These are phyloP conservation scores for Beauveria sp. DNA, from an alignment of 2,329 filamentous ascomycete genomes.

Conservation along the genomic window DNA sequence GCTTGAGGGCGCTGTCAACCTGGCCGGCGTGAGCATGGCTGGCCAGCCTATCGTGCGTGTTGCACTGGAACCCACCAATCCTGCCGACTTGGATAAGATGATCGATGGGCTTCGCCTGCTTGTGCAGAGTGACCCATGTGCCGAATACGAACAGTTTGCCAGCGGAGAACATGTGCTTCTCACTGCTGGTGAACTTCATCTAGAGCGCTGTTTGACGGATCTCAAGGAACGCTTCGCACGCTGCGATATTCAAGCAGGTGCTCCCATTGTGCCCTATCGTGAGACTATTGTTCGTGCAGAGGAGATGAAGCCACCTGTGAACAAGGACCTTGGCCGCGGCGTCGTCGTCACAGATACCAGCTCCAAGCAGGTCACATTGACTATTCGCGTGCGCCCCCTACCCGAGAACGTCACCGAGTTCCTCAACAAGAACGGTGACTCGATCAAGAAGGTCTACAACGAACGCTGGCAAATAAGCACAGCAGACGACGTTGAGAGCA, in stretches of 20 bases:
- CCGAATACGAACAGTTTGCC: constrained; percentile 86
- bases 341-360: constrained; percentile 67
- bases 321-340: constrained; percentile 80
- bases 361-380: constrained; percentile 78
- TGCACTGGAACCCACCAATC: constrained; percentile 87
- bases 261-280: constrained; percentile 89
- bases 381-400: constrained; percentile 70
- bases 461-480: constrained; percentile 50
- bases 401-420: constrained; percentile 77
- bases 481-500: constrained; percentile 27
- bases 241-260: constrained; percentile 90
- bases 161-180: constrained; percentile 93
- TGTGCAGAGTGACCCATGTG: constrained; percentile 91
- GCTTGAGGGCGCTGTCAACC: constrained; percentile 77
- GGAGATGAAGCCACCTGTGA: constrained; percentile 85
- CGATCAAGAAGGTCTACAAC: constrained; percentile 72
- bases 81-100: constrained; percentile 89
- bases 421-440: constrained; percentile 67
- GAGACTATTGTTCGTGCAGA: constrained; percentile 83
- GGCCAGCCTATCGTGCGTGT: constrained; percentile 92
- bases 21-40: constrained; percentile 74
- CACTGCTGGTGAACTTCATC: constrained; percentile 87
- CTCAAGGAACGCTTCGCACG: constrained; percentile 84
- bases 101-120: constrained; percentile 78
- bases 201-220: constrained; percentile 91